Conservation (phyloP, 202 grass and related monocot genomes). For the Brachypodium distachyon region DNA sequence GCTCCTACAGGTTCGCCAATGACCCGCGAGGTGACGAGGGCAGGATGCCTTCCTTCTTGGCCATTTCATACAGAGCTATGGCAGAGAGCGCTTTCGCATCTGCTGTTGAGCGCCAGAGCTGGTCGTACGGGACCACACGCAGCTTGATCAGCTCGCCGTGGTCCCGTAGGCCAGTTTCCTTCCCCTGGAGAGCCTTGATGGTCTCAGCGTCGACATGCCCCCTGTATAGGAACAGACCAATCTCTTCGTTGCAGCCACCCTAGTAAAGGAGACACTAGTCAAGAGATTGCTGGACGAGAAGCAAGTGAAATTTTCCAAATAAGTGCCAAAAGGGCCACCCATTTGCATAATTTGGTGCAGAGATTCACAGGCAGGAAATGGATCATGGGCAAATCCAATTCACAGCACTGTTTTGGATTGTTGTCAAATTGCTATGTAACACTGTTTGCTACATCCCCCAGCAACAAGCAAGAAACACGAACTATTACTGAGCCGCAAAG, state of each 20-base stretch:
- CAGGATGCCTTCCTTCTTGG: constrained; percentile 60
- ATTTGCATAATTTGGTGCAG: background rate
- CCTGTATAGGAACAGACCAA: constrained; percentile 66
- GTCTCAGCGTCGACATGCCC: constrained; percentile 41
- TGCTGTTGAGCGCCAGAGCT: constrained; percentile 53
- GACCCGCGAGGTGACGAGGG: background rate
- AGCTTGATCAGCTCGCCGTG: constrained; percentile 90
- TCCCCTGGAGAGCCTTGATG: constrained; percentile 57
- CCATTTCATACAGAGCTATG: constrained; percentile 86
- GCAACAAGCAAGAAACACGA: background rate
- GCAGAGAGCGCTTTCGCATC: constrained; percentile 70
- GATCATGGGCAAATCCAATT: background rate
- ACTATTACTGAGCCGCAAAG: background rate
- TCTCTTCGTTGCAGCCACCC: constrained; percentile 86
- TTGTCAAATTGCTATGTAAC: background rate
- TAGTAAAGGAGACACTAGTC: background rate
- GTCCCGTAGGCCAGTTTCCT: constrained; percentile 72
- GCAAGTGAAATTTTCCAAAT: background rate
- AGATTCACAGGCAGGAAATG: background rate
- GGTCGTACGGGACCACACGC: constrained; percentile 46
- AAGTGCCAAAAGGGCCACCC: background rate
- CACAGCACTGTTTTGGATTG: background rate
- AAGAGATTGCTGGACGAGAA: background rate
- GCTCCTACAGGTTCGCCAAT: background rate
- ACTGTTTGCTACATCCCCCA: background rate